Base-by-base conservation (phyloP, 768 basidiomycete species). In the Lanmaoa rubissima region DNA sequence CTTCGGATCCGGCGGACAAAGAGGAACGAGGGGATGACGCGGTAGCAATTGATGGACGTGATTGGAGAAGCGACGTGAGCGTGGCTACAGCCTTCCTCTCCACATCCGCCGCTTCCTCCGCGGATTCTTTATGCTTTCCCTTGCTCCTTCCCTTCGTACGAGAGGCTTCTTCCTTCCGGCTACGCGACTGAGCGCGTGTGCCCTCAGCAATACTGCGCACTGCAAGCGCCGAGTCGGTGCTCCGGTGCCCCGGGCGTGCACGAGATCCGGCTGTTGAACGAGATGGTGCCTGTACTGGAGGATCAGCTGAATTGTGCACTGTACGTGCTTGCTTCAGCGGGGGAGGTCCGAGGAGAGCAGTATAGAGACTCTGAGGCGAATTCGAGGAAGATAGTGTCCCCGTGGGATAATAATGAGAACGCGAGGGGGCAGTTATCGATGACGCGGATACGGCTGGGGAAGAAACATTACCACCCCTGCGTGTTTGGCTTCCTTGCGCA, bases 61-160 rank as follows among this genome's bases (percentile, higher is more conserved):
- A 80, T 57, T 86, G 81, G 55, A 88, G 76, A 53, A 92, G 76
- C 12, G 84, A 85, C 0, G 90, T 91, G 61, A 92, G 75, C 10
- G 90, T 88, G 28, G 86, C 88, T 8, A 90, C 90, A 40, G 90
- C 90, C 69, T 91, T 88, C 81, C 91, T 87, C 69, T 90, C 89
- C 48, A 87, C 77, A 62, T 86, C 86, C 44, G 61, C 61, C 17
- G 68, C 60, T 60, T 63, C 62, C 68, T 67, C 72, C 52, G 59
- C 65, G 62, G 62, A 65, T 60, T 74, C 73, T 57, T 76, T 82
- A 48, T 73, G 76, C 60, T 84, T 83, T 60, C 82, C 78, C 69
- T 80, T 84, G 61, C 76, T 67, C 51, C 68, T 70, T 48, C 69
- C 63, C 64, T 78, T 82, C 26, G 67, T 34, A 24, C 65, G 70